Percentiles rank a stretch among this genome's conserved stretches.
phyloP scores from a whole-genome alignment of 2,329 filamentous ascomycete genomes.

The Colletotrichum godetiae region DNA sequence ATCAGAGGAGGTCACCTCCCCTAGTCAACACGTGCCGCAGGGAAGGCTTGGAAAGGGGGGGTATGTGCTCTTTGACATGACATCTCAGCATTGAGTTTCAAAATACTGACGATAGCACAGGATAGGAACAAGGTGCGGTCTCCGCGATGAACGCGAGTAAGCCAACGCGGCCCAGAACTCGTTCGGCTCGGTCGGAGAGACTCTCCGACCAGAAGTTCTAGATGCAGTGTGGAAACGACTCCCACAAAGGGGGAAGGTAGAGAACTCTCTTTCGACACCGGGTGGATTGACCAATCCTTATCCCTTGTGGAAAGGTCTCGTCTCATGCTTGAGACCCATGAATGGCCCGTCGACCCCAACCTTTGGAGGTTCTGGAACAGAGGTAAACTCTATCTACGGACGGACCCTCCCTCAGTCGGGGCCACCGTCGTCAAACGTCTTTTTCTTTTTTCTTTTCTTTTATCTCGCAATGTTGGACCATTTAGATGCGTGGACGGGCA shows the following conservation, averaged over 20 bases:
- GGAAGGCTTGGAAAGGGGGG: not conserved
- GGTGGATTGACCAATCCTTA: not conserved
- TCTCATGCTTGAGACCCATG: conserved; percentile 18
- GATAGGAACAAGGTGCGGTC: not conserved
- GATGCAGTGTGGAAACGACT: not conserved
- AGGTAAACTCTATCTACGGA: conserved; percentile 18
- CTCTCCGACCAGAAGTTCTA: not conserved
- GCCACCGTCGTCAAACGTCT: not conserved
- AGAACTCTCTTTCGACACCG: not conserved
- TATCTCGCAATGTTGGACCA: not conserved
- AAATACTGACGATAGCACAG: not conserved
- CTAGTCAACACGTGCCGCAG: not conserved
- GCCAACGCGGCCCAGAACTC: not conserved
- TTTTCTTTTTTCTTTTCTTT: not conserved
- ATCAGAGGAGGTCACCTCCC: not conserved
- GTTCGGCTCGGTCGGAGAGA: not conserved
- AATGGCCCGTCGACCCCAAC: conserved; percentile 23
- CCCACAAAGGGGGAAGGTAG: not conserved
- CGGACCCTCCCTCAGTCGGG: not conserved
- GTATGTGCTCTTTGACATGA: conserved; percentile 1
- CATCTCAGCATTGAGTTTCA: conserved; percentile 16
- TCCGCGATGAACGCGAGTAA: not conserved
- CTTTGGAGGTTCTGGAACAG: conserved; percentile 26
- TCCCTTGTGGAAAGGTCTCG: not conserved
- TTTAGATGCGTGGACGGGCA: not conserved